Evolutionary conservation across 2,329 filamentous ascomycete genomes (phyloP), one percentile per base, ranked within the genome.

Genomic region (Beauveria pseudobassiana): DNA sequence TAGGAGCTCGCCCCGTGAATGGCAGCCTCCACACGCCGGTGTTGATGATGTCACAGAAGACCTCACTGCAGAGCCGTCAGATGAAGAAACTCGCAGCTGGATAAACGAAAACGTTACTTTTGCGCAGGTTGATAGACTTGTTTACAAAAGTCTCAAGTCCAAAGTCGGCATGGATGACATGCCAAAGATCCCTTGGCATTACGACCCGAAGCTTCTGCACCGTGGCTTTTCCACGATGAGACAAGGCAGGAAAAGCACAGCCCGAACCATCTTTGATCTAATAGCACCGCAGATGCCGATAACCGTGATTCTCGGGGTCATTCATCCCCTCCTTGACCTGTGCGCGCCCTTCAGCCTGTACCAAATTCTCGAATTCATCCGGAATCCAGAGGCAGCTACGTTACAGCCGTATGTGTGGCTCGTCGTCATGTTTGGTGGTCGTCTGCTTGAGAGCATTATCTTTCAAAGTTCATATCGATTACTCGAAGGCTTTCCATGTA

Each of bases 381-480:
- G 78, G 61, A 68, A 76, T 28, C 80, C 81, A 0, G 69, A 71
- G n/a, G 69, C 67, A 16, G 76, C 80, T 14, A 66, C 69, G 20
- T 73, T 81, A 30, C 75, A 76, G 30, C 81, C 82, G 1, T 79
- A 77, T 72, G 65, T 82, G 43, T 85, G 82, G 82, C 71, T 86
- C 5, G 63, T 78, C 1, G 73, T 85, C 40, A 74, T 84, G 64
- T 83, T 84, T 62, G 59, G 77, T 38, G 82, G 82, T 0, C 81
- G 81, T 1, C 30, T 75, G 48, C 66, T 72, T 3, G 77, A 79
- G 16, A 81, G 82, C 2, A 65, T 83, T 46, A 69, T 75, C 59
- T 82, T 79, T 63, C 82, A 85, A 67, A 81, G 65, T 85, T 85
- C 67, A 75, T 84, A 30, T 85, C 84, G 65, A 80, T 74, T 1